Evolutionary conservation across 331 rosid genomes (phyloP).

Genomic region (Malus hybrid): DNA sequence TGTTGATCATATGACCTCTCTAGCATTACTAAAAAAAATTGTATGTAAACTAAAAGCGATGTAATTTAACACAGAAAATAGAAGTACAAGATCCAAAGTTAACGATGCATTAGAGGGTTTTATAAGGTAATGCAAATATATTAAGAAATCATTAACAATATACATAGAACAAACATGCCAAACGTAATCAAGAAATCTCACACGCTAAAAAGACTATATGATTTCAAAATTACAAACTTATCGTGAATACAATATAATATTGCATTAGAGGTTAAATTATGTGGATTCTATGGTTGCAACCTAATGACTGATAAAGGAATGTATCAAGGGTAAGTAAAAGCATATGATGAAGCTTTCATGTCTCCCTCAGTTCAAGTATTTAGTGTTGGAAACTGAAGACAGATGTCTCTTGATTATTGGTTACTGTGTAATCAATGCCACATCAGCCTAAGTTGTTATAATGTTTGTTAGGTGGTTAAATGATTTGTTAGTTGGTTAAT

Average conservation of each 20-base stretch:
- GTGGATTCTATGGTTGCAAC: not conserved
- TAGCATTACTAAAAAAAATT: not conserved
- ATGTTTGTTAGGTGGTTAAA: too few relatives aligned
- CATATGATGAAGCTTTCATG: not conserved
- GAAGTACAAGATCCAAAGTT: not conserved
- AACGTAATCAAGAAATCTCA: too few relatives aligned
- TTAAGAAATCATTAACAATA: too few relatives aligned
- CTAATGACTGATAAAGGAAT: not conserved
- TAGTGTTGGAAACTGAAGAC: not conserved
- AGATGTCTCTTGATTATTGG: too few relatives aligned
- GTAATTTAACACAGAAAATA: not conserved
- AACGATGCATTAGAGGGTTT: not conserved
- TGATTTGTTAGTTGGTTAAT: too few relatives aligned
- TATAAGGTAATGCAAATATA: not conserved
- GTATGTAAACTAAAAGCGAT: not conserved
- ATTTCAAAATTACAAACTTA: not conserved
- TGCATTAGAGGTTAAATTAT: not conserved
- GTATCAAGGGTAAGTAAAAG: not conserved
- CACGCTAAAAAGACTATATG: too few relatives aligned
- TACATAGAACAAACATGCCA: not conserved
- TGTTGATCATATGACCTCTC: too few relatives aligned
- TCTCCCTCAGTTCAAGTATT: not conserved
- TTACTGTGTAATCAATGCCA: too few relatives aligned
- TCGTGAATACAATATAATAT: too few relatives aligned
- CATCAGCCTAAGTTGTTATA: too few relatives aligned